Base-by-base conservation (phyloP, 805 yeast genomes). In the Pichia heedii region DNA sequence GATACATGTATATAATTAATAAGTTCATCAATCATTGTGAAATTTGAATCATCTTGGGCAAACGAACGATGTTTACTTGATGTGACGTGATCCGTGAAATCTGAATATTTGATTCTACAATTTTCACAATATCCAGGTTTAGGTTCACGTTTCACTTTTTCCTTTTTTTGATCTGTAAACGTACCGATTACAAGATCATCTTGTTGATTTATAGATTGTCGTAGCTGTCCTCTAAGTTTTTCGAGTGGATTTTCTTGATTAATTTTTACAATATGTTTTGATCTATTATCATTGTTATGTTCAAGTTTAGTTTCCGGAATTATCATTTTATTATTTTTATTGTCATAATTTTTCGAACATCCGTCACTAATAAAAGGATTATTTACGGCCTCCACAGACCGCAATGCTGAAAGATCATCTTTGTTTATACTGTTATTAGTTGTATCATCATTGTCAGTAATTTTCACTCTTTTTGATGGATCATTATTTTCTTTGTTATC, bases 71-170 rank as follows among this genome's bases (percentile, higher is more conserved):
- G 98, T 50, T 80, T 75, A 30, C 73, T 74, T 21, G 86, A 71
- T 24, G 56, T 54, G 34, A 86, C 74, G 59, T 90, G 98, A 45
- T 77, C 84, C 22, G 79, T 84, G 55, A 88, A 80, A 51, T 77
- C 76, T 41, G 84, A 89, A 58, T 84, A 90, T 57, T 81, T 81
- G 47, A 82, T 83, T 21, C 90, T 70, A 63, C 98, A 90, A 57
- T 90, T 90, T 59, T 90, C 98, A 65, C 98, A 90, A 62, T 85
- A 89, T 0, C 97, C 97, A 1, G 90, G 61, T 36, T 55, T 56
- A 55, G 52, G 51, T 36, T 57, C 59, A 20, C 51, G 47, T 39
- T 52, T 58, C 8, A 52, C 51, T 37, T 53, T 54, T 19, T 43
- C 50, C 13, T 35, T 37, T 29, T 36, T 44, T 32, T 44, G 33